A percentile compares a stretch with the other conserved stretches of the same genome.
phyloP scores from a whole-genome alignment of 2,329 filamentous ascomycete genomes.

The Hymenoscyphus occultus region DNA sequence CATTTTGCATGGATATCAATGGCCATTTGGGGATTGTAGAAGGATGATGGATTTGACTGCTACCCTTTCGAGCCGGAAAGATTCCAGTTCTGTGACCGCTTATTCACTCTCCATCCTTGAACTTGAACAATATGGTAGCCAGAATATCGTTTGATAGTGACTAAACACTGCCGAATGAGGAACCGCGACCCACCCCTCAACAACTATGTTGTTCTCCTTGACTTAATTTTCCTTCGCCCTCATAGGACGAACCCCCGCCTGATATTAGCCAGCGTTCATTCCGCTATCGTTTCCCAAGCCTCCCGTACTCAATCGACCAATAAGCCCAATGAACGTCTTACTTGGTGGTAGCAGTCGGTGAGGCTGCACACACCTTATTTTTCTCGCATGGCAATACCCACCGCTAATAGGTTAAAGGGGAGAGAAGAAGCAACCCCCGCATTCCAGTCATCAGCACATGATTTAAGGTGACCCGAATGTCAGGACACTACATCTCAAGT shows the following conservation, averaged over 20 bases:
- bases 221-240: slow-evolving; percentile 2
- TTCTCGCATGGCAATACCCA: slow-evolving; percentile 17
- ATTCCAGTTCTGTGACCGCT: background rate
- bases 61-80: background rate
- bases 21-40: background rate
- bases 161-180: slow-evolving; percentile 6
- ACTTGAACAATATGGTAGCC: background rate
- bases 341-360: slow-evolving; percentile 15
- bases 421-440: slow-evolving; percentile 17
- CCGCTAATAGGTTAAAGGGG: slow-evolving; percentile 21
- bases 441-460: slow-evolving; percentile 27
- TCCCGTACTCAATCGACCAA: slow-evolving; percentile 12
- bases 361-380: slow-evolving; percentile 24
- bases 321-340: slow-evolving; percentile 4
- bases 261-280: slow-evolving; percentile 7
- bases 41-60: background rate
- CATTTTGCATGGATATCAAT: slow-evolving; percentile 1
- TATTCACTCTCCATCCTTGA: background rate
- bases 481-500: slow-evolving; percentile 17
- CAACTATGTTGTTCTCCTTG: background rate
- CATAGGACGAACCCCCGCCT: slow-evolving; percentile 4
- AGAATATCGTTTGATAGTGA: slow-evolving; percentile 4
- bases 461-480: slow-evolving; percentile 28
- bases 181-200: background rate
- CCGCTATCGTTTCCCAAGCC: slow-evolving; percentile 14